A percentile compares a stretch with the other conserved stretches of the same genome.
phyloP scores from a whole-genome alignment of 768 basidiomycete genomes.

The Boletus edulis region DNA sequence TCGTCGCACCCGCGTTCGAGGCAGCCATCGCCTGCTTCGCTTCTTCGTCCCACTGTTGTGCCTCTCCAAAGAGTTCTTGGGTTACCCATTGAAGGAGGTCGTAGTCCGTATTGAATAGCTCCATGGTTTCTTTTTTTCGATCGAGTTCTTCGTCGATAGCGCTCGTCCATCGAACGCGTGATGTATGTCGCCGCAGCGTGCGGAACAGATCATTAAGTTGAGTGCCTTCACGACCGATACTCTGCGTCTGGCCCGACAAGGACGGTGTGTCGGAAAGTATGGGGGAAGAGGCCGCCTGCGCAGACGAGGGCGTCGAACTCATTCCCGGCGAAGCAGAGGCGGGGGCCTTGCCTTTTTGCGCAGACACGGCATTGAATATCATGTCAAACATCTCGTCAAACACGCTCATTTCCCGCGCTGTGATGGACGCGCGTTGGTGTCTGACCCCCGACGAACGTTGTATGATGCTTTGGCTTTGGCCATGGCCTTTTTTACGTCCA shows the following conservation, averaged over 20 bases:
- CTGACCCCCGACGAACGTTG: slow-evolving; percentile 11
- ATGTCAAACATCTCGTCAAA: slow-evolving; percentile 75
- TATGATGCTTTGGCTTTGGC: background rate
- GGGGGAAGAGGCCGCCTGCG: background rate
- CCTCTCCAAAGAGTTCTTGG: slow-evolving; percentile 64
- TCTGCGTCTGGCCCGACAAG: slow-evolving; percentile 6
- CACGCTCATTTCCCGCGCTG: slow-evolving; percentile 59
- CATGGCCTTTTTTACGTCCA: background rate
- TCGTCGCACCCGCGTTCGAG: background rate
- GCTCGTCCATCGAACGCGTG: slow-evolving; percentile 48
- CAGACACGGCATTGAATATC: slow-evolving; percentile 57
- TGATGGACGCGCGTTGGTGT: slow-evolving; percentile 56
- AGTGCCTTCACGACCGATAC: slow-evolving; percentile 13
- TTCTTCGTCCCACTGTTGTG: slow-evolving; percentile 46
- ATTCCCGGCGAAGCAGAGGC: background rate
- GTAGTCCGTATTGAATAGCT: slow-evolving; percentile 63
- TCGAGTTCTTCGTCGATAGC: slow-evolving; percentile 58
- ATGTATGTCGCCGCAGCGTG: slow-evolving; percentile 52
- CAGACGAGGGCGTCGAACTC: background rate
- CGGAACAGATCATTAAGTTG: slow-evolving; percentile 51
- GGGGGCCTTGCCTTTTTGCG: slow-evolving; percentile 16
- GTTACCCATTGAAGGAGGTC: slow-evolving; percentile 74
- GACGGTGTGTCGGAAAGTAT: background rate
- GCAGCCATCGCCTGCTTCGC: slow-evolving; percentile 39
- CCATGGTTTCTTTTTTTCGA: slow-evolving; percentile 70